phyloP scores from a whole-genome alignment of 2,329 filamentous ascomycete species.

The Aspergillus eucalypticola region DNA sequence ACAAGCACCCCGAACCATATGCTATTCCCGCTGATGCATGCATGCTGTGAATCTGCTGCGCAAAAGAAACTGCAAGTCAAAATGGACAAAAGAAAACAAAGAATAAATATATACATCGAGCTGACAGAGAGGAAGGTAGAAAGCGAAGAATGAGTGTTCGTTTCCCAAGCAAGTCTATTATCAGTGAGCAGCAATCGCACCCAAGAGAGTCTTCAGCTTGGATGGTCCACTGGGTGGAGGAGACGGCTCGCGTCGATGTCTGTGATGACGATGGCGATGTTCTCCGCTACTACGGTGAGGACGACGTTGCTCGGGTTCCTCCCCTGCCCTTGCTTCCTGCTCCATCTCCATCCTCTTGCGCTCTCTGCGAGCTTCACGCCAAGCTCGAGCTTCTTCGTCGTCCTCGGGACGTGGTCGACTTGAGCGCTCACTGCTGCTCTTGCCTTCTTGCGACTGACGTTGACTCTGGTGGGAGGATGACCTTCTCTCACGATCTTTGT shows the following conservation, averaged over 20 bases:
- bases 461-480: constrained; percentile 35
- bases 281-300: constrained; percentile 25
- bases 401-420: constrained; percentile 30
- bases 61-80: background rate
- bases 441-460: constrained; percentile 28
- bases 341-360: constrained; percentile 26
- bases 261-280: constrained; percentile 28
- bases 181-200: constrained; percentile 34
- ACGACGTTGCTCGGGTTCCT: constrained; percentile 25
- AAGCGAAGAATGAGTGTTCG: background rate
- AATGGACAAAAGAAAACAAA: background rate
- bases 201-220: constrained; percentile 33
- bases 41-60: background rate
- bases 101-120: background rate
- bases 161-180: background rate
- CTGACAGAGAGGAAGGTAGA: background rate
- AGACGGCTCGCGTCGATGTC: constrained; percentile 31
- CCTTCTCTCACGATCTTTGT: constrained; percentile 27
- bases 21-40: constrained; percentile 3
- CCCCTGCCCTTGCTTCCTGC: constrained; percentile 23
- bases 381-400: constrained; percentile 32
- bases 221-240: constrained; percentile 29
- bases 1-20: constrained; percentile 2
- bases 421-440: constrained; percentile 27
- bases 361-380: constrained; percentile 26